Evolutionary conservation across 805 yeast genomes (phyloP), one percentile per base, ranked within the genome.

Genomic region (Lipomyces yamadae): DNA sequence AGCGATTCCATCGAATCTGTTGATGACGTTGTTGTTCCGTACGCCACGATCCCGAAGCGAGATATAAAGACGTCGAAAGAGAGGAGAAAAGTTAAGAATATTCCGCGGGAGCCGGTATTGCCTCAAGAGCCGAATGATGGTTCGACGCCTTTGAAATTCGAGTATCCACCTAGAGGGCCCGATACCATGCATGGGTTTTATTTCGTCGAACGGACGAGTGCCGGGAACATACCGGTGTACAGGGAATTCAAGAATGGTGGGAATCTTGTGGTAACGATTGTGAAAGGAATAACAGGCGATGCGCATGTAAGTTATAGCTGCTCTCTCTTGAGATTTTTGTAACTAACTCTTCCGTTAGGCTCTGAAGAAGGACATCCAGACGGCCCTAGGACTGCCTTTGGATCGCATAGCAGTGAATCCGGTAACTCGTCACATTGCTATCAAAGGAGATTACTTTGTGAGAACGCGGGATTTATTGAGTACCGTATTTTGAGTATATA

Each of bases 391-490:
- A n/a, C 7, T 61, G 34, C 18, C 30, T 29, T 11, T 8, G 18
- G 56, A n/a, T 3, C 32, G 34, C 4, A 50, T 59, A 6, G 35
- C 24, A n/a, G 37, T 61, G 45, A 24, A 33, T 24, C 48, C 53
- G 35, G 30, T 35, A 3, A 30, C 53, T 5, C 42, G 39, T 52
- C n/a, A 37, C 10, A 39, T 58, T 6, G 29, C 24, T 18, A 53
- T 60, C 24, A 45, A 32, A 2, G 59, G 59, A 24, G 32, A 32
- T 7, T 53, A 69, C 78, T 42, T 29, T 39, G 61, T 18, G 30
- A 37, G 48, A 15, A 18, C 48, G n/a, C 61, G 50, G 4, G 42
- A 39, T 30, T n/a, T 58, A 18, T 30, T 58, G 24, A 53, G 13
- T 24, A 24, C 54, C 5, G 61, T 58, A 33, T 54, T 54, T 54